Percentiles rank a stretch among this genome's conserved stretches.
Evolutionary conservation across 1,284 basidiomycete genomes (phyloP).

Genomic region (Phenoliferia sp.): DNA sequence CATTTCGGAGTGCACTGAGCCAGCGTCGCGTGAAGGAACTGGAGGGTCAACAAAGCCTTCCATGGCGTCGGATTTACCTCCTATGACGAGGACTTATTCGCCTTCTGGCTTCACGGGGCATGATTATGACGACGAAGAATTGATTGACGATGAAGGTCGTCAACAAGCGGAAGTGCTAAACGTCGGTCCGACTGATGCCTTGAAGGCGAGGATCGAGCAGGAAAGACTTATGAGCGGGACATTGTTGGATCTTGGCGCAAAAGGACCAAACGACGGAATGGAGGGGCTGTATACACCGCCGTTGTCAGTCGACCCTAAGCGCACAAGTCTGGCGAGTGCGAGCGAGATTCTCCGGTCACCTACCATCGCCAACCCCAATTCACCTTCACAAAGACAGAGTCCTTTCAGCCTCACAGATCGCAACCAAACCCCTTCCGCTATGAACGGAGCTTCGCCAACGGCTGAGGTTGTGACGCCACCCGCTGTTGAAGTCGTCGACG

Average conservation of each 20-base stretch:
- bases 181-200: background rate
- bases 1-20: slow-evolving; percentile 8
- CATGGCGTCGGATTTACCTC: background rate
- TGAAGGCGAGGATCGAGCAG: no score
- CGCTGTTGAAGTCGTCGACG: no score
- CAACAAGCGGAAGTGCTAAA: background rate
- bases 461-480: background rate
- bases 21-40: background rate
- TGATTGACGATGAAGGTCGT: background rate
- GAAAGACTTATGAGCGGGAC: background rate
- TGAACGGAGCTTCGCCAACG: background rate
- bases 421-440: background rate
- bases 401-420: background rate
- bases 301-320: background rate
- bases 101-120: background rate
- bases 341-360: background rate
- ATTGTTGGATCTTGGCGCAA: background rate
- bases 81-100: background rate
- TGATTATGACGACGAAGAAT: background rate
- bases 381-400: no score
- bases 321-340: background rate
- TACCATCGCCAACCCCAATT: background rate
- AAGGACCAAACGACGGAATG: no score
- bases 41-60: background rate
- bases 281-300: background rate